Percentiles rank a stretch among this genome's conserved stretches.
Conservation (phyloP, 768 basidiomycete species). For the Russula ochroleuca region DNA sequence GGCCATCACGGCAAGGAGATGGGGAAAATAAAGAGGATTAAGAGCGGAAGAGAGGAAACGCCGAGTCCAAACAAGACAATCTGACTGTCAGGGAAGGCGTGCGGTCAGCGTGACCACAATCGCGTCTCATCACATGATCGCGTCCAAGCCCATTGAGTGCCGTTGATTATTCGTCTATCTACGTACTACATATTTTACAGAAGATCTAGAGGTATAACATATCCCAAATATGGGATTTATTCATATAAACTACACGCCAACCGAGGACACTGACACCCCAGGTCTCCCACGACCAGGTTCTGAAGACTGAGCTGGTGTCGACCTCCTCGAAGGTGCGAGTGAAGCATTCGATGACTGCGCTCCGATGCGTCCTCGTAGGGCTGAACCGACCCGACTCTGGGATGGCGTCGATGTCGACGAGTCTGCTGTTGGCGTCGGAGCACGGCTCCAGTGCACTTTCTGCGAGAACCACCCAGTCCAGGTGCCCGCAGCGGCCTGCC, state of each 20-base stretch:
- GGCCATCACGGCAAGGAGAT: slow-evolving; percentile 18
- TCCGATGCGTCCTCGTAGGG: slow-evolving; percentile 10
- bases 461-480: slow-evolving; percentile 34
- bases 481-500: slow-evolving; percentile 34
- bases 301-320: slow-evolving; percentile 13
- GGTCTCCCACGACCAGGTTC: slow-evolving; percentile 19
- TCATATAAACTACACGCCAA: slow-evolving; percentile 5
- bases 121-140: slow-evolving; percentile 26
- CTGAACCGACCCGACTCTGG: slow-evolving; percentile 20
- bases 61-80: neutral
- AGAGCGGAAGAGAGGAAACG: neutral
- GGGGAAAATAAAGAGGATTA: neutral
- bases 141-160: no score
- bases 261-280: neutral
- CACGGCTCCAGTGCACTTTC: slow-evolving; percentile 32
- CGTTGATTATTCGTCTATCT: no score
- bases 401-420: slow-evolving; percentile 18
- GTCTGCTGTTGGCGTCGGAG: slow-evolving; percentile 11
- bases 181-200: slow-evolving; percentile 10
- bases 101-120: slow-evolving; percentile 13
- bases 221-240: neutral
- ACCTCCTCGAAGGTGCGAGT: slow-evolving; percentile 13
- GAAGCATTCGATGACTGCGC: slow-evolving; percentile 15
- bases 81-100: no score
- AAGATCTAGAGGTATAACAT: no score